Evolutionary conservation across 169 alveolate genomes (phyloP).

Genomic region (Babesia microti): DNA sequence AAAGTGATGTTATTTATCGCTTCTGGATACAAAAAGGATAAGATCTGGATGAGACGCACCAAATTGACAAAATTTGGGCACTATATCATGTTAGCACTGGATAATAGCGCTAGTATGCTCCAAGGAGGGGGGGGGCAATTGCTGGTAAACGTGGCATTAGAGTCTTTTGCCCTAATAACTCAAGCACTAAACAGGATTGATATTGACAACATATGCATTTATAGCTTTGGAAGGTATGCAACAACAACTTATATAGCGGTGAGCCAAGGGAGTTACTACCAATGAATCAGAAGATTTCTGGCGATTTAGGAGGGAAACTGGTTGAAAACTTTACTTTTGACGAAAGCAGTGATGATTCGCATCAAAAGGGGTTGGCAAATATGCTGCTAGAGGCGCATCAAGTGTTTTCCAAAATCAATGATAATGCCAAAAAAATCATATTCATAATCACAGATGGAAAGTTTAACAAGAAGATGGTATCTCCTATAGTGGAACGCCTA

Average conservation of each 20-base stretch:
- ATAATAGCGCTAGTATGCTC: slow-evolving; percentile 88
- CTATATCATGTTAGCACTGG: slow-evolving; percentile 87
- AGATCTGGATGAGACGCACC: slow-evolving; percentile 97
- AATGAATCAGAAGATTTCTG: slow-evolving; percentile 14
- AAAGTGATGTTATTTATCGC: slow-evolving; percentile 96
- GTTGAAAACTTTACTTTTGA: slow-evolving; percentile 54
- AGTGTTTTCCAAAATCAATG: slow-evolving; percentile 5
- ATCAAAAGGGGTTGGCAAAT: slow-evolving; percentile 49
- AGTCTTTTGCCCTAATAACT: slow-evolving; percentile 65
- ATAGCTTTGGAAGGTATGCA: slow-evolving; percentile 57
- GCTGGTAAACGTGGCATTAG: slow-evolving; percentile 74
- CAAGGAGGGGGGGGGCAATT: slow-evolving; percentile 12
- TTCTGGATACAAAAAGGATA: slow-evolving; percentile 92
- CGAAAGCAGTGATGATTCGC: slow-evolving; percentile 62
- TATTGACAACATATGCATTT: slow-evolving; percentile 71
- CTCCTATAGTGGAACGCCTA: slow-evolving; percentile 69
- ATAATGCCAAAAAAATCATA: slow-evolving; percentile 10
- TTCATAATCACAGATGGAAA: slow-evolving; percentile 93
- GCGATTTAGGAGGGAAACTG: slow-evolving; percentile 24
- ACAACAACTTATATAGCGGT: slow-evolving; percentile 28
- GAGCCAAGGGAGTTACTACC: slow-evolving; percentile 26
- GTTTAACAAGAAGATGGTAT: slow-evolving; percentile 84
- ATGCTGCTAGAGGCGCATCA: slow-evolving; percentile 23
- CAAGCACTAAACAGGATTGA: slow-evolving; percentile 77
- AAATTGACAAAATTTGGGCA: slow-evolving; percentile 91